These are phyloP conservation scores for Quercus parvula DNA, from an alignment of 306 rosid species.

Conservation along the genomic window DNA sequence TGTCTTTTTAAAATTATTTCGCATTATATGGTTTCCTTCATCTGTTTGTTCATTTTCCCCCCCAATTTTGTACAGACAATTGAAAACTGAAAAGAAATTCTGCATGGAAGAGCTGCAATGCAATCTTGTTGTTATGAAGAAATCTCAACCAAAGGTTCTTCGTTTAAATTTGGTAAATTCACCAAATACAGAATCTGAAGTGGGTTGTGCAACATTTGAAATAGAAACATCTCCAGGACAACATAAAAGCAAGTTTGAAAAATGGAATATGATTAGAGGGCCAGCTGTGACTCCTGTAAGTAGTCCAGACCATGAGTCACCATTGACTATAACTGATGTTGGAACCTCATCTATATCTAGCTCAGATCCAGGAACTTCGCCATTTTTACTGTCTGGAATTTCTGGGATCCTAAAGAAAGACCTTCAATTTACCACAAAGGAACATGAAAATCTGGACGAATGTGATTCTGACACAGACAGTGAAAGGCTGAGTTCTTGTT, in stretches of 20 bases:
- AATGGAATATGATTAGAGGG: slow-evolving; percentile 42
- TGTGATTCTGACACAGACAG: slow-evolving; percentile 59
- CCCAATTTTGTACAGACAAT: slow-evolving; percentile 42
- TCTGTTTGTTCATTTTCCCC: slow-evolving; percentile 1
- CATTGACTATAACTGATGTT: slow-evolving; percentile 68
- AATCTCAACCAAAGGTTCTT: slow-evolving; percentile 65
- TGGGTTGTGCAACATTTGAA: slow-evolving; percentile 29
- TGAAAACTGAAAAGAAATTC: slow-evolving; percentile 68
- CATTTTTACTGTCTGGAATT: slow-evolving; percentile 45
- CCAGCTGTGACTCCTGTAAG: slow-evolving; percentile 76
- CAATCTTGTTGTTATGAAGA: slow-evolving; percentile 75
- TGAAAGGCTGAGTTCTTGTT: slow-evolving; percentile 57
- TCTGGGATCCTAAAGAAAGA: slow-evolving; percentile 46
- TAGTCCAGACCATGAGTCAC: slow-evolving; percentile 77
- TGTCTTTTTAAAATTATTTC: neutral
- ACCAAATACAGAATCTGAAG: slow-evolving; percentile 31
- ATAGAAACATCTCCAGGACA: slow-evolving; percentile 31
- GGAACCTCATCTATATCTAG: slow-evolving; percentile 93
- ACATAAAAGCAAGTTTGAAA: slow-evolving; percentile 37
- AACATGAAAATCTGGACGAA: slow-evolving; percentile 41
- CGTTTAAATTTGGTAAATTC: slow-evolving; percentile 69
- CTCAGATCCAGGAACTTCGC: slow-evolving; percentile 73
- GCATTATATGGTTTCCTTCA: neutral
- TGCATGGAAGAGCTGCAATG: slow-evolving; percentile 89
- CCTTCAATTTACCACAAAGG: slow-evolving; percentile 35